Base-by-base conservation (phyloP, 805 yeast species). In the Candida maesae region DNA sequence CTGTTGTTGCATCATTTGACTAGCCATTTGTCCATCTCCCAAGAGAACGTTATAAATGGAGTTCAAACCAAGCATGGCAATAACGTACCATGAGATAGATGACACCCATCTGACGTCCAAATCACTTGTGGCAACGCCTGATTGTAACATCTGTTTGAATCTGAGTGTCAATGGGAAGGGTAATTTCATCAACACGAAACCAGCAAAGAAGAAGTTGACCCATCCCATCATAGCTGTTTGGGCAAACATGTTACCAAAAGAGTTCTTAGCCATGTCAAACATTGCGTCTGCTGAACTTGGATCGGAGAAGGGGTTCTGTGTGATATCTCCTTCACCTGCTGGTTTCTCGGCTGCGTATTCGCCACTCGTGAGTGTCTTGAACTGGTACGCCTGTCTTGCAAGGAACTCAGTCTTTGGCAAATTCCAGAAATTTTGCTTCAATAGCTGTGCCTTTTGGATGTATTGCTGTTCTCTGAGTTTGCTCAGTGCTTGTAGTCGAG, bases 201-300 rank as follows among this genome's bases (percentile, higher is more conserved):
- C 97, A 12, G 91, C 87, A 62, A 88, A 93, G 66, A 91, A 90
- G 55, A 80, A 85, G 56, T 86, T 87, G 46, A 91, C 91, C 96
- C 97, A 93, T 56, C 89, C 88, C 96, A 93, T 90, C 49, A 90
- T 84, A 29, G 90, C 61, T 0, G 96, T 87, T 65, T 93, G 98
- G 2, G 98, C 97, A 15, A 89, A 76, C 59, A 81, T 86, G 63
- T 79, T 86, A 57, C 90, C 81, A 49, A 88, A 66, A 58, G 88
- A 90, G 8, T 83, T 81, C 58, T 88, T 88, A 44, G 89, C 75
- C 81, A 86, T 81, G 35, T 72, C 74, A 70, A 81, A 70, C 71
- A 93, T 66, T 17, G 81, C 77, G 41, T 89, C 96, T 46, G 81
- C 73, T 20, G 82, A 71, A 35, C 70, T 68, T 3, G 95, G 82